phyloP scores from a whole-genome alignment of 2,329 filamentous ascomycete genomes.

The Phyllosticta paracitricarpa region DNA sequence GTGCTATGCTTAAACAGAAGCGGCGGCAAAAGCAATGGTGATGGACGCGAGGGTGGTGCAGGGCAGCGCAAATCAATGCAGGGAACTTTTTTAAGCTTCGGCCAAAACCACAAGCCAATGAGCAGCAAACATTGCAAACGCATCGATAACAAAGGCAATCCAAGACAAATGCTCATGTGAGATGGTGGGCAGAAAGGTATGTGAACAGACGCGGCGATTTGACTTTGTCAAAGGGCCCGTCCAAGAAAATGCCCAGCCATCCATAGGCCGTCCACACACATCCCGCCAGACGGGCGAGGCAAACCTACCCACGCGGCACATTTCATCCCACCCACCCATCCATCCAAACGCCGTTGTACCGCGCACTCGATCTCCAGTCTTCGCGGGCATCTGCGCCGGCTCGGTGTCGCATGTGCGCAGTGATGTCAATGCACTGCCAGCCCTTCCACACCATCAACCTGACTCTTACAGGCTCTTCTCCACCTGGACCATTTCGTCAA shows the following conservation, averaged over 20 bases:
- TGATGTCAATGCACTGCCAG: background rate
- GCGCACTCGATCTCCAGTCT: background rate
- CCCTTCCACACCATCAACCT: background rate
- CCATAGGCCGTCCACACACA: background rate
- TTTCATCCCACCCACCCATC: background rate
- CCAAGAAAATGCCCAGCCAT: background rate
- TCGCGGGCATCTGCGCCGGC: background rate
- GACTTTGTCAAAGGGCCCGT: background rate
- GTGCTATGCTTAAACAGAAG: too few species aligned
- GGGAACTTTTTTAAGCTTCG: too few species aligned
- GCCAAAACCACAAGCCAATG: background rate
- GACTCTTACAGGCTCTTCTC: slow-evolving; percentile 23
- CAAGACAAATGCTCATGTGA: background rate
- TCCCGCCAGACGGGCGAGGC: background rate
- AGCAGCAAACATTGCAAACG: background rate
- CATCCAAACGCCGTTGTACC: background rate
- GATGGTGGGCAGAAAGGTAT: background rate
- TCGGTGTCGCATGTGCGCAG: background rate
- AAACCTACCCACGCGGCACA: background rate
- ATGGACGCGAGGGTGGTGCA: too few species aligned
- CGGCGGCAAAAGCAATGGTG: too few species aligned
- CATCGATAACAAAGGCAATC: background rate
- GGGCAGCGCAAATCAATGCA: too few species aligned
- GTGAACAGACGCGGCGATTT: background rate
- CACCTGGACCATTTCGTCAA: slow-evolving; percentile 35